Evolutionary conservation across 116 monocot genomes (phyloP).

Genomic region (Trichopus zeylanicus): DNA sequence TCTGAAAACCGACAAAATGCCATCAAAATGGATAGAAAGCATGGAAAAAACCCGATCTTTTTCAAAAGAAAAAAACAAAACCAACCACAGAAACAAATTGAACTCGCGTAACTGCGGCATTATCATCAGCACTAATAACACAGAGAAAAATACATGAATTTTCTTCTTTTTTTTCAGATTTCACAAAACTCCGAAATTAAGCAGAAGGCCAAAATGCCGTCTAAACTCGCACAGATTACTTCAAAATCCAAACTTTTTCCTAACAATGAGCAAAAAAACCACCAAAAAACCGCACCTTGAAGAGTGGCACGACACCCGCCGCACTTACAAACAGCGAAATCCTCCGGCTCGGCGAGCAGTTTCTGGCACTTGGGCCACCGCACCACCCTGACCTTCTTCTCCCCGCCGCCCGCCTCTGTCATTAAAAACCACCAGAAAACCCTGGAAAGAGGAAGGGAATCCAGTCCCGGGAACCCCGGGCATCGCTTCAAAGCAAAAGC

Average conservation of each 20-base stretch:
- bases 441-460: neutral
- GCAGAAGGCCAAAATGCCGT: no score
- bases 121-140: no score
- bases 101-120: no score
- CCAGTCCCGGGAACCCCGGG: neutral
- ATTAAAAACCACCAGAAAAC: conserved; percentile 8
- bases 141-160: no score
- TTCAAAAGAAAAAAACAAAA: no score
- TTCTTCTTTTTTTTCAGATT: no score
- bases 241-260: neutral
- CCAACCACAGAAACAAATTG: no score
- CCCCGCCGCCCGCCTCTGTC: conserved; percentile 38
- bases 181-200: no score
- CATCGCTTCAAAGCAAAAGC: neutral
- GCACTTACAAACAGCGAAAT: conserved; percentile 73
- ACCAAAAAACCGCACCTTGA: conserved; percentile 46
- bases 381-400: conserved; percentile 56
- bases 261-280: neutral
- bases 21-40: no score
- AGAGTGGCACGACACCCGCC: conserved; percentile 89
- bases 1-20: no score
- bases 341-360: conserved; percentile 67
- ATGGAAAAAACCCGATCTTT: no score
- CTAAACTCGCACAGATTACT: no score
- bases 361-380: conserved; percentile 85